Conservation (phyloP, 1,139 yeast species). For the Protomyces inouyei region DNA sequence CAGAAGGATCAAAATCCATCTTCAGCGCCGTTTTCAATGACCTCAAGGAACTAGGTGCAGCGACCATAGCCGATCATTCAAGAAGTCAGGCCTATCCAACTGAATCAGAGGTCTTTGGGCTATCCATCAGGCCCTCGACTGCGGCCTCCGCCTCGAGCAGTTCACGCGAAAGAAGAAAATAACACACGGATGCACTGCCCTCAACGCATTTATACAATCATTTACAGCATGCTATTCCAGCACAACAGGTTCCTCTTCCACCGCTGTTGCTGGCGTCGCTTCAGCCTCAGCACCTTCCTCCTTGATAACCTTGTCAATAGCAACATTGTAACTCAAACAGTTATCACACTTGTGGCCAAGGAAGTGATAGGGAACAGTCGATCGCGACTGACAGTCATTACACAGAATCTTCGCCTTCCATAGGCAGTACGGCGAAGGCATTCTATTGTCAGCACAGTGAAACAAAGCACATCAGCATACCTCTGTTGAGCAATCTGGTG, state of each 20-base stretch:
- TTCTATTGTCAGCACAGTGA: neutral
- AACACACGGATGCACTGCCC: too few relatives aligned
- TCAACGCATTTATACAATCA: too few relatives aligned
- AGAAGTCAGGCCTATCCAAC: neutral
- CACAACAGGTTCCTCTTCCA: too few relatives aligned
- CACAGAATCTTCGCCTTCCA: conserved; percentile 80
- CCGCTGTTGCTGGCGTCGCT: neutral
- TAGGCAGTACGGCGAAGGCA: conserved; percentile 43
- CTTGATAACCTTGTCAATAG: neutral
- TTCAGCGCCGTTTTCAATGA: neutral
- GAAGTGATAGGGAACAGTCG: conserved; percentile 72
- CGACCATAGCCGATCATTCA: neutral
- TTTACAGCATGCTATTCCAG: too few relatives aligned
- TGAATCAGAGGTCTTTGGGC: too few relatives aligned
- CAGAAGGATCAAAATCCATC: neutral
- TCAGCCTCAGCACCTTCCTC: neutral
- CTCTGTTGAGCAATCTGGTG: conserved; percentile 72
- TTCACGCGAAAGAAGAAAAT: too few relatives aligned
- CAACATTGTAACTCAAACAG: conserved; percentile 20
- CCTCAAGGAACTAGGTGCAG: neutral
- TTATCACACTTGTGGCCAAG: conserved; percentile 67
- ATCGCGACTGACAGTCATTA: conserved; percentile 83
- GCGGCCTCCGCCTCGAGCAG: too few relatives aligned
- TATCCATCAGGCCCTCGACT: too few relatives aligned
- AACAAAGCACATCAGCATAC: conserved; percentile 59